Percentiles rank a stretch among this genome's conserved stretches.
These are phyloP conservation scores for Tolypocladium sp. DNA, from an alignment of 2,329 filamentous ascomycete species.

Conservation along the genomic window DNA sequence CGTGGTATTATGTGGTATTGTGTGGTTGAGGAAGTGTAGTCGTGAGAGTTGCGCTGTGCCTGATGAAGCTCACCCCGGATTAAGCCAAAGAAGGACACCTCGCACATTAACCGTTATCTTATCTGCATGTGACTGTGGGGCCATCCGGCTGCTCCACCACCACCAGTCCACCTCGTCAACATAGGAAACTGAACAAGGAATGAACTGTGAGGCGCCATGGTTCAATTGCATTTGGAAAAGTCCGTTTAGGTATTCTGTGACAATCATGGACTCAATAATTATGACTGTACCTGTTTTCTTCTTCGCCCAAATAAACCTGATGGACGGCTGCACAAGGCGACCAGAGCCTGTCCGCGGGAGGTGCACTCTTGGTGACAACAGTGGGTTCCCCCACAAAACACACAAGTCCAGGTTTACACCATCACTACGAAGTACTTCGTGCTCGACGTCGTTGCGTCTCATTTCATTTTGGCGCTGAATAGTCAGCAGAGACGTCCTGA, in stretches of 20 bases:
- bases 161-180: background rate
- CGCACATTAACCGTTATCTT: constrained; percentile 21
- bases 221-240: background rate
- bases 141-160: background rate
- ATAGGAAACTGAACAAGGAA: background rate
- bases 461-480: background rate
- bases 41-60: background rate
- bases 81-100: constrained; percentile 19
- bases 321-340: background rate
- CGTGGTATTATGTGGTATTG: background rate
- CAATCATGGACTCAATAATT: background rate
- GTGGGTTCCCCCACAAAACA: no score
- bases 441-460: background rate
- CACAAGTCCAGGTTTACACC: background rate
- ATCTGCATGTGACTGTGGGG: constrained; percentile 25
- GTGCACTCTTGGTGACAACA: background rate
- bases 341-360: background rate
- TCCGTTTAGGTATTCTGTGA: background rate
- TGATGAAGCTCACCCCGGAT: background rate
- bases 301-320: background rate
- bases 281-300: background rate
- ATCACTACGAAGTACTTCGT: background rate
- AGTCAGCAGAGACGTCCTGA: background rate
- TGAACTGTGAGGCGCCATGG: background rate
- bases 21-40: background rate